These are phyloP conservation scores for Zymoseptoria brevis DNA, from an alignment of 2,329 filamentous ascomycete genomes.

Conservation along the genomic window DNA sequence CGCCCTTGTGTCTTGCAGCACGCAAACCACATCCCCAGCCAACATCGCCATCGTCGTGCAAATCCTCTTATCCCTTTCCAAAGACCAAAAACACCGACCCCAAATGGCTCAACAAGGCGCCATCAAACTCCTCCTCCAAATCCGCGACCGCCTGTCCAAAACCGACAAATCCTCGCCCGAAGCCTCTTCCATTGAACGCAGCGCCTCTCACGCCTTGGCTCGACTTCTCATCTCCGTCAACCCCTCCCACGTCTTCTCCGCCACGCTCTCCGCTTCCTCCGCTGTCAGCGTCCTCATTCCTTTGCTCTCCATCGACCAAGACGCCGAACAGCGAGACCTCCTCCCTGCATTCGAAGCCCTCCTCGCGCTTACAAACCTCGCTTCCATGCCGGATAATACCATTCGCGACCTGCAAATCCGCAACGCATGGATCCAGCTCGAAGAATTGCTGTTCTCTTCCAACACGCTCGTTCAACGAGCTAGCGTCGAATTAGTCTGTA, in stretches of 20 bases:
- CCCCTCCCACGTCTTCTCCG: conserved; percentile 67
- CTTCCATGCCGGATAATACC: conserved; percentile 59
- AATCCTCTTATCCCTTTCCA: conserved; percentile 70
- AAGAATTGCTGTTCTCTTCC: conserved; percentile 73
- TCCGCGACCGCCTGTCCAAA: conserved; percentile 55
- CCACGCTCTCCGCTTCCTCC: conserved; percentile 61
- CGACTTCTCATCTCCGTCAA: conserved; percentile 60
- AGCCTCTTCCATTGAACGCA: conserved; percentile 25
- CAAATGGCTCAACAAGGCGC: conserved; percentile 89
- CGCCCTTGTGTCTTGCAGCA: conserved; percentile 55
- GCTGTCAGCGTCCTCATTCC: conserved; percentile 75
- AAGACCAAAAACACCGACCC: conserved; percentile 65
- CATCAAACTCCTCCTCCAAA: conserved; percentile 70
- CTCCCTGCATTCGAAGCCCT: conserved; percentile 85
- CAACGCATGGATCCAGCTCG: conserved; percentile 64
- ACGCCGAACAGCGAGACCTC: conserved; percentile 58
- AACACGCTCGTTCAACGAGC: conserved; percentile 74
- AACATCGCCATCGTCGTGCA: conserved; percentile 65
- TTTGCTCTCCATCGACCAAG: conserved; percentile 60
- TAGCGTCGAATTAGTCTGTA: conserved; percentile 82
- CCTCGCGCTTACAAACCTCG: conserved; percentile 88
- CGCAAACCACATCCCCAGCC: conserved; percentile 46
- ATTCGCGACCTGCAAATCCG: conserved; percentile 63
- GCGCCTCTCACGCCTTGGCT: conserved; percentile 30
- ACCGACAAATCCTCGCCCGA: conserved; percentile 31